These are phyloP conservation scores for Hortiboletus flavorubellus DNA, from an alignment of 768 basidiomycete species.

Conservation along the genomic window DNA sequence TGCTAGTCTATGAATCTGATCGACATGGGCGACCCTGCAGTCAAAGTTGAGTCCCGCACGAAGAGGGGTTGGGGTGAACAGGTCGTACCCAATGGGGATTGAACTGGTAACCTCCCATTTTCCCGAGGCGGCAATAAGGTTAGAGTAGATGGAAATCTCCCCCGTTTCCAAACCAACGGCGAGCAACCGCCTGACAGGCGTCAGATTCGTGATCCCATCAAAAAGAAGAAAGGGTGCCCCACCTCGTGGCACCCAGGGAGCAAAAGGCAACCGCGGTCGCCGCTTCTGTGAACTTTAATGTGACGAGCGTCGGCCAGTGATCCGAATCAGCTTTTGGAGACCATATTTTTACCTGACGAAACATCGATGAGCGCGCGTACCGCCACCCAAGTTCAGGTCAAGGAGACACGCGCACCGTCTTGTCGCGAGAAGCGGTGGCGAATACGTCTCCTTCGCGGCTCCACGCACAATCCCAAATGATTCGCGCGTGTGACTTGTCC, in stretches of 20 bases:
- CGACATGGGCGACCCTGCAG: conserved; percentile 67
- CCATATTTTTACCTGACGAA: conserved; percentile 82
- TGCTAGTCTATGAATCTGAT: conserved; percentile 75
- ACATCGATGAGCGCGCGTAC: background rate
- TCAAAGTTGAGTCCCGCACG: background rate
- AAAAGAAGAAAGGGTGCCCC: conserved; percentile 9
- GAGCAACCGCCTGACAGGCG: conserved; percentile 45
- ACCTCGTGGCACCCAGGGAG: conserved; percentile 42
- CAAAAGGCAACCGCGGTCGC: conserved; percentile 80
- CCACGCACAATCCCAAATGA: conserved; percentile 97
- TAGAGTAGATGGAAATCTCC: conserved; percentile 60
- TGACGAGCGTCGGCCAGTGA: conserved; percentile 56
- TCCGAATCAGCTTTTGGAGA: conserved; percentile 30
- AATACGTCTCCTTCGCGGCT: conserved; percentile 72
- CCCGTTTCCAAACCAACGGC: conserved; percentile 88
- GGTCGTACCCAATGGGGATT: conserved; percentile 50
- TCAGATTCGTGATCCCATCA: background rate
- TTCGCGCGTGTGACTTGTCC: conserved; percentile 85
- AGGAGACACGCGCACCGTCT: conserved; percentile 57
- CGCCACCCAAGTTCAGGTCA: background rate
- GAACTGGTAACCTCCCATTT: conserved; percentile 48
- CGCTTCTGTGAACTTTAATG: conserved; percentile 69
- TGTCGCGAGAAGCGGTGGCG: conserved; percentile 93
- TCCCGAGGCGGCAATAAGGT: conserved; percentile 25
- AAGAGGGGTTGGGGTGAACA: conserved; percentile 2